These are phyloP conservation scores for Saturnispora zaruensis DNA, from an alignment of 805 yeast genomes.

Conservation along the genomic window DNA sequence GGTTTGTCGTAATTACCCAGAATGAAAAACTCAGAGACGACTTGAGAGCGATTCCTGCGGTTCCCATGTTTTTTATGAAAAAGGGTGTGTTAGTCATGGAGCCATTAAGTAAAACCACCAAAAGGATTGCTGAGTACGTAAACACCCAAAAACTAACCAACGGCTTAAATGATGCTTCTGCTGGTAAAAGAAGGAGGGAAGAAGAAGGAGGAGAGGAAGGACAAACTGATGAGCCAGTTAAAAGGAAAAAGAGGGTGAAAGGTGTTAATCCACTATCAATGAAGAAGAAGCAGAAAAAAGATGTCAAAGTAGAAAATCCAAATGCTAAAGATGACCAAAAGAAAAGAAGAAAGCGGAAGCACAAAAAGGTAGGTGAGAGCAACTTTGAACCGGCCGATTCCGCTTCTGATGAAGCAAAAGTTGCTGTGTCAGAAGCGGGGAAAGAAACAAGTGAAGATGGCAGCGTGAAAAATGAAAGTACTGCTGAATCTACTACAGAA, in stretches of 20 bases:
- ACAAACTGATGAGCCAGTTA: slow-evolving; percentile 16
- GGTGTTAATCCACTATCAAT: slow-evolving; percentile 89
- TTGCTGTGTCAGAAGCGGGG: neutral
- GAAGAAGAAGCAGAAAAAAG: slow-evolving; percentile 52
- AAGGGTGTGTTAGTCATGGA: slow-evolving; percentile 95
- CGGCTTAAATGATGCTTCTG: slow-evolving; percentile 66
- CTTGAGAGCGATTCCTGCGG: slow-evolving; percentile 76
- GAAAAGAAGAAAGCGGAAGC: slow-evolving; percentile 5
- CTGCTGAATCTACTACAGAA: neutral
- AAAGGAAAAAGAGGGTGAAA: slow-evolving; percentile 39
- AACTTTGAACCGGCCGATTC: neutral
- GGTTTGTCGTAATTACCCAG: slow-evolving; percentile 85
- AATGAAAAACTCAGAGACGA: slow-evolving; percentile 58
- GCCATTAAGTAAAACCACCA: slow-evolving; percentile 72
- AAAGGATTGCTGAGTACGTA: slow-evolving; percentile 35
- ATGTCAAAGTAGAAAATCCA: neutral
- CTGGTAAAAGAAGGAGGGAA: slow-evolving; percentile 32
- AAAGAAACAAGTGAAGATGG: neutral
- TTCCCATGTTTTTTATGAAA: slow-evolving; percentile 80
- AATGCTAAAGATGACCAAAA: neutral
- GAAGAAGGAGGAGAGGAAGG: slow-evolving; percentile 17
- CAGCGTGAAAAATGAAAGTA: neutral
- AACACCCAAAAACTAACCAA: slow-evolving; percentile 64
- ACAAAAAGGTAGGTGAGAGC: neutral
- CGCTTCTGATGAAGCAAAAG: neutral